Evolutionary conservation across 2,329 filamentous ascomycete genomes (phyloP), one percentile per base, ranked within the genome.

Genomic region (Cercospora sp.): DNA sequence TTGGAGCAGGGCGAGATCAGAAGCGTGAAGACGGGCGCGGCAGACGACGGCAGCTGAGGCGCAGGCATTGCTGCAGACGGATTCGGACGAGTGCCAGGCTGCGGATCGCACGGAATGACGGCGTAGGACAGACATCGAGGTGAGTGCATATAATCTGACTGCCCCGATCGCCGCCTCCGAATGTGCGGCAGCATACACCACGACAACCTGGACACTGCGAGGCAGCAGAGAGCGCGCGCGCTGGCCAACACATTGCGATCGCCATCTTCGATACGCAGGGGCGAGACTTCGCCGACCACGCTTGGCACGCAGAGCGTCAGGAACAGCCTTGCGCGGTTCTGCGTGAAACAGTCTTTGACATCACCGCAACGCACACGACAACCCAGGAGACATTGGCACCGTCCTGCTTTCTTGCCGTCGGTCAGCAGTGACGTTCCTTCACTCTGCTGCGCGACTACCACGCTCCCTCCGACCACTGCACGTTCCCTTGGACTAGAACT

Each of bases 291-390:
- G 60, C 60, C 57, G 36, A 20, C 16, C 23, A 13, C 42, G 16
- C 61, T 63, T 68, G 66, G 55, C 61, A 48, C 60, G 48, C 48
- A 53, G 3, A 16, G 18, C 53, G 45, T 31, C 61, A n/a, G 53
- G 45, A 57, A 63, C 45, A 30, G 13, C 45, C 45, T 23, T 55
- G n/a, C 48, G 53, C 12, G 23, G 16, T 10, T 23, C 23, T 28
- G 45, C 42, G 51, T 63, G 61, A 64, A 64, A 64, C 61, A 20
- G 55, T 33, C 40, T 28, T 65, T 60, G 55, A 65, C 63, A 65
- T 65, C 63, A 65, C 62, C 26, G 51, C 23, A 28, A 40, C 53
- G 12, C 45, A 20, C 18, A 12, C 45, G 20, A 51, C 18, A 51
- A 12, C 45, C 45, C 45, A 51, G 13, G 36, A 40, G 18, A 20